phyloP scores from a whole-genome alignment of 1,284 basidiomycete species.

The Cutaneotrichosporon sp. region DNA sequence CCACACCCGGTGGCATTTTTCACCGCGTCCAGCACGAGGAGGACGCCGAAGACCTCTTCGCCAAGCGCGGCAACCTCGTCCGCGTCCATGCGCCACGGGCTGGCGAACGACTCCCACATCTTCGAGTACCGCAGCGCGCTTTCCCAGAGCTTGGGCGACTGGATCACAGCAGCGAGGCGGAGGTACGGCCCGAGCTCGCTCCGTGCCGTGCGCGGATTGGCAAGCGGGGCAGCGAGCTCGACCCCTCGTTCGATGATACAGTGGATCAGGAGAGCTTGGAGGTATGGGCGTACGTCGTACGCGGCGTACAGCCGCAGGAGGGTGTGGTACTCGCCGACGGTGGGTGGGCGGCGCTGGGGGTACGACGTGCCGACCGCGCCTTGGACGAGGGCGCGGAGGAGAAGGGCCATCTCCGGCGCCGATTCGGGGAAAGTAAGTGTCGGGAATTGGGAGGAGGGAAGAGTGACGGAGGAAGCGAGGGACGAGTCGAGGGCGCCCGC shows the following conservation, averaged over 20 bases:
- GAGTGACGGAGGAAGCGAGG: no score
- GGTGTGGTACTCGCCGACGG: slow-evolving; percentile 1
- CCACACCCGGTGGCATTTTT: slow-evolving; percentile 2
- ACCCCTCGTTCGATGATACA: not conserved
- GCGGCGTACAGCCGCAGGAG: slow-evolving; percentile 2
- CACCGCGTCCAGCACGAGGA: slow-evolving; percentile 5
- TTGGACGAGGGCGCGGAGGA: slow-evolving; percentile 1
- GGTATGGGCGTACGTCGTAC: not conserved
- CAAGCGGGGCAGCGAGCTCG: not conserved
- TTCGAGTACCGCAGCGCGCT: slow-evolving; percentile 1
- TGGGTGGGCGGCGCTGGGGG: not conserved
- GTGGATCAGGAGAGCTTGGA: slow-evolving; percentile 1
- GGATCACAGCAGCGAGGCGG: not conserved
- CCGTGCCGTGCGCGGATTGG: not conserved
- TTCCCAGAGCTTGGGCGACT: not conserved
- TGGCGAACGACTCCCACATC: not conserved
- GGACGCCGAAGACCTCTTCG: not conserved
- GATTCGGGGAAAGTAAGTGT: not conserved
- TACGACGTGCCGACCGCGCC: not conserved
- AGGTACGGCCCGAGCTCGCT: not conserved
- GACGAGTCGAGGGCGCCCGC: not conserved
- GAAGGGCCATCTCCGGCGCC: not conserved
- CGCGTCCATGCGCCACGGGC: not conserved
- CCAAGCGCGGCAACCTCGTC: not conserved
- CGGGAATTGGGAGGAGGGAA: not conserved